Evolutionary conservation across 2,329 filamentous ascomycete genomes (phyloP), one percentile per base, ranked within the genome.

Genomic region (Pestalotiopsis sp.): DNA sequence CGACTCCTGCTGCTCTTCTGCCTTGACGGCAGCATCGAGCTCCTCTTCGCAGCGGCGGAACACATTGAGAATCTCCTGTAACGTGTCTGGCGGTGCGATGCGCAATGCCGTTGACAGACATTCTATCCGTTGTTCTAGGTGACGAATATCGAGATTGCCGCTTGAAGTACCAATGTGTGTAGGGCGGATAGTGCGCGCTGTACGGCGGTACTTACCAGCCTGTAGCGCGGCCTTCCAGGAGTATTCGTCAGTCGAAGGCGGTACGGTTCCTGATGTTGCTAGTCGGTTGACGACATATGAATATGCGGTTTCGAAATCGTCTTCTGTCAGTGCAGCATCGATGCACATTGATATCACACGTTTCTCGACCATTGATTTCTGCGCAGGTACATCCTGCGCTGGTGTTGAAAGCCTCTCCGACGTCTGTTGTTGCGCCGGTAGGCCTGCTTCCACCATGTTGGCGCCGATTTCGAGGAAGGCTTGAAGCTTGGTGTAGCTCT

Each of bases 301-400:
- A 78, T 95, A 96, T 12, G 93, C 93, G 0, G 93, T 96, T 77
- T 97, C 93, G 70, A 96, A 96, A 76, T 90, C 93, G 71, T 94
- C 90, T 76, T 95, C 92, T 11, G 85, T 84, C 1, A 96, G 84
- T 13, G 93, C 92, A 14, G 92, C 90, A 76, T 94, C 90, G 56
- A 95, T 90, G 71, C 93, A 94, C 91, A 95, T 93, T 69, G 92
- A 91, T 5, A 90, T 91, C 65, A 96, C 89, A 38, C 93, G 88
- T 62, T 87, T 89, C 75, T 91, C 89, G 4, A 89, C 86, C 49
- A 83, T 75, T 3, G 78, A 72, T 9, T 78, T 79, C 57, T 78
- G 78, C 25, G 70, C 73, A 67, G 72, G 70, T 45, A 79, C 71
- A 57, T 77, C 72, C 4, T 78, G 75, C 0, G 72, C 57, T 7